Evolutionary conservation across 345 rosid species (phyloP).

Genomic region (Kandelia obovata): DNA sequence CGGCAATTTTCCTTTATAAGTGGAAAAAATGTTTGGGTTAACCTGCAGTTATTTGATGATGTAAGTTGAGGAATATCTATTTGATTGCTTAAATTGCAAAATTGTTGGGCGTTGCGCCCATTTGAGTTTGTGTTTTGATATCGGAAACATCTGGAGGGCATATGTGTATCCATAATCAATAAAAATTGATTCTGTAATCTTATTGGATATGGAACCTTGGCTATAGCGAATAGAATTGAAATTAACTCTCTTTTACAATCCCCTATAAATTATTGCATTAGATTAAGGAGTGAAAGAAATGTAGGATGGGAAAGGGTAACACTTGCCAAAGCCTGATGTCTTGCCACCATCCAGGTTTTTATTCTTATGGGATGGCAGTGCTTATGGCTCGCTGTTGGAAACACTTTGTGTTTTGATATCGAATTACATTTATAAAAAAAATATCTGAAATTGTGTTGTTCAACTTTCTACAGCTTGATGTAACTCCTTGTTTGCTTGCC

Average conservation of each 20-base stretch:
- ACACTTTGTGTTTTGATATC: neutral
- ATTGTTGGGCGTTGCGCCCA: neutral
- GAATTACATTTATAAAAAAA: constrained; percentile 9
- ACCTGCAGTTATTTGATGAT: constrained; percentile 69
- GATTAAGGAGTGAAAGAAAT: too few relatives aligned
- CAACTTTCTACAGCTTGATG: constrained; percentile 65
- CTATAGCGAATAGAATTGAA: too few relatives aligned
- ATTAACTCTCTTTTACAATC: too few relatives aligned
- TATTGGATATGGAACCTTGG: too few relatives aligned
- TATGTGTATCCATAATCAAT: too few relatives aligned
- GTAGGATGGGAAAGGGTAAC: too few relatives aligned
- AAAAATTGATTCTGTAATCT: too few relatives aligned
- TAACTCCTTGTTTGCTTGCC: constrained; percentile 81
- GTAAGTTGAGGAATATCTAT: constrained; percentile 42
- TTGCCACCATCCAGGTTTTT: neutral
- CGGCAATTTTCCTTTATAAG: constrained; percentile 97
- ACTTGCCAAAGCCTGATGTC: too few relatives aligned
- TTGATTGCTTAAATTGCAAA: constrained; percentile 7
- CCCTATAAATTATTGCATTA: too few relatives aligned
- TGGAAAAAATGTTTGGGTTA: constrained; percentile 92
- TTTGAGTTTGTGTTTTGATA: too few relatives aligned
- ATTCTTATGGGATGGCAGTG: neutral
- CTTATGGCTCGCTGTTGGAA: neutral
- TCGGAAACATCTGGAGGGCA: too few relatives aligned
- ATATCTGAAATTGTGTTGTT: constrained; percentile 20